Conservation (phyloP, 345 rosid genomes). For the Hibiscus mutabilis region DNA sequence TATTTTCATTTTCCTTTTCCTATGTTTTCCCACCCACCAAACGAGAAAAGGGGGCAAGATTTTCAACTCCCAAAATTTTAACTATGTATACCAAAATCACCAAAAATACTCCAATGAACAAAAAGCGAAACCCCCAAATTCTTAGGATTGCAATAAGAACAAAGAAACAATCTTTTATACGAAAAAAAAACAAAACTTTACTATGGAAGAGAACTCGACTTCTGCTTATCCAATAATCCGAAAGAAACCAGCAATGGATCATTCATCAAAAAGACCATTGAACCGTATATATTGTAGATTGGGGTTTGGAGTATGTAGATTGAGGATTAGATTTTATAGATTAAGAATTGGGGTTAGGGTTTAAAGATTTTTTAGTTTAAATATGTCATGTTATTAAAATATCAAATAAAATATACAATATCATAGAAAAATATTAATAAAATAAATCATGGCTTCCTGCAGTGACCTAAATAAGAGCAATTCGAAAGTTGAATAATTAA, state of each 20-base stretch:
- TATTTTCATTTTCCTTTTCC: slow-evolving; percentile 39
- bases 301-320: too few relatives aligned
- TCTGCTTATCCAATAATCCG: slow-evolving; percentile 8
- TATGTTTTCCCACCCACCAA: slow-evolving; percentile 1
- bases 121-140: background rate
- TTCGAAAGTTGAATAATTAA: too few relatives aligned
- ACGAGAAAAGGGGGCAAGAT: background rate
- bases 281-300: too few relatives aligned
- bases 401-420: too few relatives aligned
- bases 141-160: background rate
- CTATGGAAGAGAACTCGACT: background rate
- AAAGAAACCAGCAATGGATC: slow-evolving; percentile 13
- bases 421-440: too few relatives aligned
- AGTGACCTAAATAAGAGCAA: too few relatives aligned
- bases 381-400: too few relatives aligned
- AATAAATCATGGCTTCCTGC: too few relatives aligned
- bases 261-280: background rate
- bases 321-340: too few relatives aligned
- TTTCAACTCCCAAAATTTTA: background rate
- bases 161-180: background rate
- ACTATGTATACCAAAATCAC: background rate
- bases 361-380: too few relatives aligned
- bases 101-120: background rate
- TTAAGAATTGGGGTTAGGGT: too few relatives aligned
- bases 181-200: slow-evolving; percentile 3